A percentile compares a stretch with the other conserved stretches of the same genome.
These are phyloP conservation scores for Dalbergia oliveri DNA, from an alignment of 306 rosid species.

Conservation along the genomic window DNA sequence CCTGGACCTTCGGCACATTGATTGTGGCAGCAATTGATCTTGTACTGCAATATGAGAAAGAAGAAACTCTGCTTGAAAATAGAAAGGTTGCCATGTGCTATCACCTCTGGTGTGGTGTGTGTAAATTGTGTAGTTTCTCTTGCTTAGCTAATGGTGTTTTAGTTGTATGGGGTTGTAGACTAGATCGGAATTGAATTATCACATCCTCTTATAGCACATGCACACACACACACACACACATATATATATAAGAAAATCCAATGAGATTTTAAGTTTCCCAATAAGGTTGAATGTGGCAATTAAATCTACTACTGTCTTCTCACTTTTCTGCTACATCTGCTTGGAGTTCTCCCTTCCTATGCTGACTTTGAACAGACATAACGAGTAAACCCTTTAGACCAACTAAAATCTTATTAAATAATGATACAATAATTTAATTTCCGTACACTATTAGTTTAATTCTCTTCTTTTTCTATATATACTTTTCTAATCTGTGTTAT, in stretches of 20 bases:
- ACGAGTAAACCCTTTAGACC: constrained; percentile 52
- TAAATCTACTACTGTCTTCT: constrained; percentile 10
- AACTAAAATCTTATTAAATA: constrained; percentile 14
- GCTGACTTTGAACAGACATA: constrained; percentile 63
- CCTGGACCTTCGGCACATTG: constrained; percentile 44
- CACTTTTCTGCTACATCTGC: constrained; percentile 37
- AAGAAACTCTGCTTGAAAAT: constrained; percentile 42
- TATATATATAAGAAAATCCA: constrained; percentile 1
- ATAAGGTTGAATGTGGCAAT: not conserved
- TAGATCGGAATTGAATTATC: constrained; percentile 26
- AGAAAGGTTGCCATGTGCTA: constrained; percentile 55
- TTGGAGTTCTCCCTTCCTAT: constrained; percentile 38
- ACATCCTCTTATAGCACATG: not conserved
- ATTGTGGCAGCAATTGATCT: constrained; percentile 47
- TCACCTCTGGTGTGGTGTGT: not conserved
- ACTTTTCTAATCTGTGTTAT: too few species aligned
- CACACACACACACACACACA: constrained; percentile 27
- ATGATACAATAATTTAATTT: not conserved
- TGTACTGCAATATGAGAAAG: constrained; percentile 29
- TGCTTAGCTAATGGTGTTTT: constrained; percentile 12
- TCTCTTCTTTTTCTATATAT: too few species aligned
- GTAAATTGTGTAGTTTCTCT: not conserved
- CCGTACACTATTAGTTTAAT: not conserved
- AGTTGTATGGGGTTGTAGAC: not conserved
- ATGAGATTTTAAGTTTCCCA: not conserved